Percentiles rank a stretch among this genome's conserved stretches.
Conservation (phyloP, 1,139 yeast genomes). For the Debaryomyces robertsiae region DNA sequence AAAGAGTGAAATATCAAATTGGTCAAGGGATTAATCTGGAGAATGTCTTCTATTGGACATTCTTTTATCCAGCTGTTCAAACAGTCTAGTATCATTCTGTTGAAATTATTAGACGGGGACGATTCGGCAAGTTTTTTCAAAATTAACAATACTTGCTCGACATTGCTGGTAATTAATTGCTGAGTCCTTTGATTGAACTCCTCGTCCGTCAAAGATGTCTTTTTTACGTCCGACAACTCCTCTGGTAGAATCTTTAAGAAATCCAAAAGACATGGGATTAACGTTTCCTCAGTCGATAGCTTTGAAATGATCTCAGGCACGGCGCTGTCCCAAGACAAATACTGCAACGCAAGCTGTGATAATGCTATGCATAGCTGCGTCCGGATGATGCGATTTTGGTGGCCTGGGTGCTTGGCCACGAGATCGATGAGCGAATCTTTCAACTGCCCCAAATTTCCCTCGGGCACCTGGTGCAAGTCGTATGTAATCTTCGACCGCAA, state of each 20-base stretch:
- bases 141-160: slow-evolving; percentile 65
- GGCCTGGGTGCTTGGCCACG: slow-evolving; percentile 47
- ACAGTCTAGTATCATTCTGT: slow-evolving; percentile 64
- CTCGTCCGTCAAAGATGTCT: slow-evolving; percentile 78
- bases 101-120: slow-evolving; percentile 16
- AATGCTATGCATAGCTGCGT: slow-evolving; percentile 82
- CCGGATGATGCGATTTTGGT: slow-evolving; percentile 58
- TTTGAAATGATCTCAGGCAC: slow-evolving; percentile 63
- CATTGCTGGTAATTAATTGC: slow-evolving; percentile 65
- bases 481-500: slow-evolving; percentile 80
- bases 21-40: slow-evolving; percentile 64
- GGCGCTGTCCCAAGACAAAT: slow-evolving; percentile 70
- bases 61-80: slow-evolving; percentile 90
- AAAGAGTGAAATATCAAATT: slow-evolving; percentile 71
- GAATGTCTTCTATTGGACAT: slow-evolving; percentile 67
- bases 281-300: slow-evolving; percentile 36
- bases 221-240: slow-evolving; percentile 77
- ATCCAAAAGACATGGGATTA: slow-evolving; percentile 52
- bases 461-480: slow-evolving; percentile 77
- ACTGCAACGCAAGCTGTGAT: slow-evolving; percentile 81
- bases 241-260: slow-evolving; percentile 89
- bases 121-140: slow-evolving; percentile 52
- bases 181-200: slow-evolving; percentile 69
- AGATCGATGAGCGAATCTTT: slow-evolving; percentile 64
- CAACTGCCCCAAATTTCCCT: slow-evolving; percentile 51